Percentiles rank a stretch among this genome's conserved stretches.
These are phyloP conservation scores for Priceomyces melissophilus DNA, from an alignment of 805 yeast species.

Conservation along the genomic window DNA sequence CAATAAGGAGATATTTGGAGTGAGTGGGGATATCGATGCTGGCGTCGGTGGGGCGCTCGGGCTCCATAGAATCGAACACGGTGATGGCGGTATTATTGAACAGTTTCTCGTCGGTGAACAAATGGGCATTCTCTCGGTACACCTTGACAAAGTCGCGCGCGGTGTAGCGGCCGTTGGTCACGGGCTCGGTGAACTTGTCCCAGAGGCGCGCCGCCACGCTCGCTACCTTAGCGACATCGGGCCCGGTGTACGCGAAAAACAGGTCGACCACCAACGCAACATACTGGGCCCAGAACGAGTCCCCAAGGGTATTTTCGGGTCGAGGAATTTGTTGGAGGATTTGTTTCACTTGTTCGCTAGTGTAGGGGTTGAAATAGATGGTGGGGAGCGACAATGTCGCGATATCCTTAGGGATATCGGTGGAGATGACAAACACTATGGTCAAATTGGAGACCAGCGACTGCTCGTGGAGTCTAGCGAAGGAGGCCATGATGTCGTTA, in stretches of 20 bases:
- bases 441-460: constrained; percentile 27
- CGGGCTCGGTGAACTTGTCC: constrained; percentile 29
- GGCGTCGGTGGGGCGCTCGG: constrained; percentile 17
- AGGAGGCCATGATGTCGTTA: constrained; percentile 36
- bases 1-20: constrained; percentile 70
- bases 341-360: constrained; percentile 29
- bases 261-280: constrained; percentile 44
- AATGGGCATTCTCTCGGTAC: constrained; percentile 27
- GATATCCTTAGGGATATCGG: constrained; percentile 35
- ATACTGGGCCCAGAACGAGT: constrained; percentile 39
- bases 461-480: constrained; percentile 44
- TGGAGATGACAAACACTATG: constrained; percentile 39
- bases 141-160: constrained; percentile 31
- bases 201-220: constrained; percentile 31
- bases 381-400: constrained; percentile 40
- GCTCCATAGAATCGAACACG: constrained; percentile 22
- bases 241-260: constrained; percentile 43
- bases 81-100: constrained; percentile 27
- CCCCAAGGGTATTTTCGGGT: too few relatives aligned
- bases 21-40: constrained; percentile 51
- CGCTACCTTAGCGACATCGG: constrained; percentile 33
- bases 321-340: constrained; percentile 37
- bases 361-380: constrained; percentile 37
- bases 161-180: constrained; percentile 16
- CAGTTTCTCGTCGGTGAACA: constrained; percentile 27